phyloP scores from a whole-genome alignment of 768 basidiomycete genomes.

The Naganishia onofrii region DNA sequence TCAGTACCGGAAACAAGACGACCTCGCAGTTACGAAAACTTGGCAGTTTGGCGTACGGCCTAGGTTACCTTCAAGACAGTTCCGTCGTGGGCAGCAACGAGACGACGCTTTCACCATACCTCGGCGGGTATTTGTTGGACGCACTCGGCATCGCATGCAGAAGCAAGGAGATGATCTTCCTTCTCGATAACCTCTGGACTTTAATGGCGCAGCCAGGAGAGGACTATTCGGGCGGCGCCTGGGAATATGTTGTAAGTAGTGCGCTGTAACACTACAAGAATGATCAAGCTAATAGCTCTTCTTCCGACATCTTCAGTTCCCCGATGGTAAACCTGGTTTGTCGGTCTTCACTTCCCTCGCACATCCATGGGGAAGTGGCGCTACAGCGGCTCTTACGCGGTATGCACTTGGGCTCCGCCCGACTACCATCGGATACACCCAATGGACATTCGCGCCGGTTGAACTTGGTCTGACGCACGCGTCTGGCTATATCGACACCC shows the following conservation, averaged over 20 bases:
- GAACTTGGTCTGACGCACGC: background rate
- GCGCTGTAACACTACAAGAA: background rate
- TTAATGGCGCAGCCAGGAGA: background rate
- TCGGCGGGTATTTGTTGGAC: background rate
- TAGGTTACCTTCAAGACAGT: background rate
- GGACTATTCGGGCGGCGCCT: background rate
- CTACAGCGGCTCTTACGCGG: background rate
- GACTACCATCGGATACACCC: background rate
- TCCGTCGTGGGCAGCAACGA: background rate
- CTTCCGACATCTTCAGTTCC: background rate
- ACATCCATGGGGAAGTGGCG: background rate
- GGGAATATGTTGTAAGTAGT: background rate
- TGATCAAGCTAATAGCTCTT: background rate
- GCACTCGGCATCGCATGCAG: background rate
- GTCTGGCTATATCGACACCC: background rate
- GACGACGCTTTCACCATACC: constrained; percentile 1
- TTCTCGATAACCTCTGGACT: constrained; percentile 3
- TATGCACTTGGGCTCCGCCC: background rate
- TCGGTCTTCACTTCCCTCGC: background rate
- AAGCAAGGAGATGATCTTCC: background rate
- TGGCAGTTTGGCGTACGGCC: background rate
- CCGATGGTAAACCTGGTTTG: background rate
- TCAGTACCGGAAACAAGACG: constrained; percentile 2
- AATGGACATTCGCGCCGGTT: background rate
- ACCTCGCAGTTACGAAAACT: background rate